Evolutionary conservation across 2,329 filamentous ascomycete genomes (phyloP).

Genomic region (Nemania abortiva): DNA sequence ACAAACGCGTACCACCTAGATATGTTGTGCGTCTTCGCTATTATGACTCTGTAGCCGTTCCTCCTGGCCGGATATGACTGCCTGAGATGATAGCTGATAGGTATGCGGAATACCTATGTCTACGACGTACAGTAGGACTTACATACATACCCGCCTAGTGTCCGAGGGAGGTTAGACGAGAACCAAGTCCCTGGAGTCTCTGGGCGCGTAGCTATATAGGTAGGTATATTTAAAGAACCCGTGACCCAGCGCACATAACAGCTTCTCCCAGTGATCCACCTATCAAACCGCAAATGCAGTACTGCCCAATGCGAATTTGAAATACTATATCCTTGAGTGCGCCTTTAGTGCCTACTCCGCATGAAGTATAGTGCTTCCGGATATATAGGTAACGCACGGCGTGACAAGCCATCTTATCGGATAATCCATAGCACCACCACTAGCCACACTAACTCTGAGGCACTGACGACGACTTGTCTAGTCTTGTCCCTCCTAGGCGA

Average conservation of each 20-base stretch:
- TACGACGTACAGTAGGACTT: neutral
- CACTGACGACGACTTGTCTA: neutral
- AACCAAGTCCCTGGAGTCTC: neutral
- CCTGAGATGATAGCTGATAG: neutral
- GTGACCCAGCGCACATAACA: neutral
- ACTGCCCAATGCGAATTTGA: conserved; percentile 3
- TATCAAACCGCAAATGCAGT: conserved; percentile 5
- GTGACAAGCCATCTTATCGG: neutral
- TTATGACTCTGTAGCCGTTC: neutral
- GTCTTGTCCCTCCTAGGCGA: neutral
- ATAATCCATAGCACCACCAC: conserved; percentile 3
- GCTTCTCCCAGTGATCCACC: neutral
- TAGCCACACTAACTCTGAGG: neutral
- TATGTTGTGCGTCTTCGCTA: conserved; percentile 16
- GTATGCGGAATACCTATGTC: neutral
- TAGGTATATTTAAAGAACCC: conserved; percentile 15
- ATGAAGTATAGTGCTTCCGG: neutral
- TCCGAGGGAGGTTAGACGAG: neutral
- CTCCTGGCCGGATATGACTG: neutral
- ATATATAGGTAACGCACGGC: neutral
- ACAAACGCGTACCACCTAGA: conserved; percentile 19
- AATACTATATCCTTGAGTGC: neutral
- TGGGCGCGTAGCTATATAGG: neutral
- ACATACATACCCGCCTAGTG: no score
- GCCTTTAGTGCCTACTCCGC: neutral